A percentile compares a stretch with the other conserved stretches of the same genome.
Evolutionary conservation across 2,329 filamentous ascomycete genomes (phyloP).

Genomic region (Aspergillus flavus): DNA sequence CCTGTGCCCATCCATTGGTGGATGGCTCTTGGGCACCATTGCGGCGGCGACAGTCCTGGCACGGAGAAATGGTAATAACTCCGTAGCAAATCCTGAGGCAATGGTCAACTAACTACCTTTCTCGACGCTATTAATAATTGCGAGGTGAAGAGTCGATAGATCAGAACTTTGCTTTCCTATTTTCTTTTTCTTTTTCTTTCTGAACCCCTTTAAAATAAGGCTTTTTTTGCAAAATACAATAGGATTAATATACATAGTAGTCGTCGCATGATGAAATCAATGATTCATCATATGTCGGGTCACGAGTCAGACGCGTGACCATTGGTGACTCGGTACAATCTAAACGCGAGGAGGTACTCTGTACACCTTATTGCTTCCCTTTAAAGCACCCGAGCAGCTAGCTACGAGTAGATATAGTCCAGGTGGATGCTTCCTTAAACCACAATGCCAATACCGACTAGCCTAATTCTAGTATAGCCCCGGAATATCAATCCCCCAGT

Average conservation of each 20-base stretch:
- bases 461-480: neutral
- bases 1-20: neutral
- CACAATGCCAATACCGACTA: neutral
- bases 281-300: slow-evolving; percentile 7
- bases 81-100: neutral
- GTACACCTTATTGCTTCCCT: neutral
- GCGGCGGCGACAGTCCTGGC: slow-evolving; percentile 2
- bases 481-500: neutral
- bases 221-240: neutral
- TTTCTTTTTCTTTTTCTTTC: neutral
- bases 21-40: slow-evolving; percentile 13
- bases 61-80: neutral
- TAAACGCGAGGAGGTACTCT: neutral
- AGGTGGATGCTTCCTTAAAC: neutral
- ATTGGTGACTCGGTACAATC: neutral
- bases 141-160: neutral
- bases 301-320: neutral
- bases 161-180: neutral
- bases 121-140: neutral
- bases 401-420: neutral
- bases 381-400: neutral
- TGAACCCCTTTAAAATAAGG: neutral
- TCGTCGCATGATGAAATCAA: neutral
- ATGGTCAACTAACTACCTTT: neutral
- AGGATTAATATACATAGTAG: neutral